These are phyloP conservation scores for Fusarium sulawesiense DNA, from an alignment of 2,329 filamentous ascomycete species.

Conservation along the genomic window DNA sequence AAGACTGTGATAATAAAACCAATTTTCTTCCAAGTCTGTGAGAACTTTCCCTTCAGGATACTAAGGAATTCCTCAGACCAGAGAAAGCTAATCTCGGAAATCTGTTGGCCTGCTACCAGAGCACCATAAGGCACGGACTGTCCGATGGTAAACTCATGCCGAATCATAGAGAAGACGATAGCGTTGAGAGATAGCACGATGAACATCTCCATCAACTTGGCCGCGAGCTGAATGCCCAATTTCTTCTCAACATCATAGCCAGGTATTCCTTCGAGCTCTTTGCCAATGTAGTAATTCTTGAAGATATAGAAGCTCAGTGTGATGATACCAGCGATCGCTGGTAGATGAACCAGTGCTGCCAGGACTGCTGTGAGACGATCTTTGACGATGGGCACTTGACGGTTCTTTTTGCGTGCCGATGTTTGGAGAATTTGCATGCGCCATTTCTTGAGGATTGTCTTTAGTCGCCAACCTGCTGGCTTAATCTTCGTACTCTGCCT, in stretches of 20 bases:
- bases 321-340: slow-evolving; percentile 31
- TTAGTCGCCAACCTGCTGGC: slow-evolving; percentile 25
- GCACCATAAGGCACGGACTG: slow-evolving; percentile 38
- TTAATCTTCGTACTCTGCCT: not conserved
- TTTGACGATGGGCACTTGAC: slow-evolving; percentile 33
- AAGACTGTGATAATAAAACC: slow-evolving; percentile 25
- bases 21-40: slow-evolving; percentile 34
- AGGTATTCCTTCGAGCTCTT: slow-evolving; percentile 36
- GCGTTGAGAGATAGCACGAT: slow-evolving; percentile 35
- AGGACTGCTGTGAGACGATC: slow-evolving; percentile 31
- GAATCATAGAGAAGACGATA: slow-evolving; percentile 35
- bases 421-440: slow-evolving; percentile 24
- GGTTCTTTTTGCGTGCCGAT: slow-evolving; percentile 6
- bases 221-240: slow-evolving; percentile 35
- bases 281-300: slow-evolving; percentile 41
- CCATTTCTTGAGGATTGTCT: slow-evolving; percentile 36
- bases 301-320: slow-evolving; percentile 39
- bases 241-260: slow-evolving; percentile 36
- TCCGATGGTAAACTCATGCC: slow-evolving; percentile 32
- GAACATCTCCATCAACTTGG: slow-evolving; percentile 41
- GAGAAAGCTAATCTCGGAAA: slow-evolving; percentile 37
- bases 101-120: slow-evolving; percentile 36
- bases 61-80: slow-evolving; percentile 39
- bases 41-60: slow-evolving; percentile 33
- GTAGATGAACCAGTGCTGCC: slow-evolving; percentile 30